Evolutionary conservation across 2,329 filamentous ascomycete genomes (phyloP), one percentile per base, ranked within the genome.

Genomic region (Annulohypoxylon truncatum): DNA sequence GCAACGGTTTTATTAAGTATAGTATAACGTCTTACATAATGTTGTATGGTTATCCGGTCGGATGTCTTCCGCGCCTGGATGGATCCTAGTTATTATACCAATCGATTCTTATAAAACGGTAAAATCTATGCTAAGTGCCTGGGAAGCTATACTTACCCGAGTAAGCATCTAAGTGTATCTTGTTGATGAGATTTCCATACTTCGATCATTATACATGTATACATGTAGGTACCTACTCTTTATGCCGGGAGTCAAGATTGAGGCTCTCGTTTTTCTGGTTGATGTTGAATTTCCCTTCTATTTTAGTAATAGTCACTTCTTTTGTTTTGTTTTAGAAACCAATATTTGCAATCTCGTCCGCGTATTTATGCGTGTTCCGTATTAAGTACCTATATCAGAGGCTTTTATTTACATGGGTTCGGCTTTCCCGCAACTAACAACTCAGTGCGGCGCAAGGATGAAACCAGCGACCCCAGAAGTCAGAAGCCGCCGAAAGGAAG

Each of bases 21-120:
- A 18, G 38, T 42, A 62, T 35, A 53, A 29, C 29, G 31, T 40
- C 54, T 47, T 65, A 54, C 44, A 48, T 60, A 46, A 52, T 53
- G 31, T 33, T 44, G 22, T 52, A 58, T 35, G 18, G 40, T 46
- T 26, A 55, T 60, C 62, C 67, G 67, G 61, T 71, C 69, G 69
- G 67, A 69, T 64, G 55, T 53, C 61, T 71, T 69, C 68, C 68
- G 61, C 46, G 46, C 48, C 60, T 33, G 38, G 22, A 62, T 31
- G 62, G 22, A 56, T 54, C 42, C 22, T 52, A 7, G 15, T 47
- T 26, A 50, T 20, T 60, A 60, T 54, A 64, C 4, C 12, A 15
- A 29, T 20, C 18, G 22, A 20, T 50, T 48, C 31, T 28, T 46
- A 61, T 50, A 20, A 29, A 26, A 48, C 31, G n/a, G 22, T 24